These are phyloP conservation scores for Fagopyrum homotropicum DNA, from an alignment of 148 eudicot genomes.

Conservation along the genomic window DNA sequence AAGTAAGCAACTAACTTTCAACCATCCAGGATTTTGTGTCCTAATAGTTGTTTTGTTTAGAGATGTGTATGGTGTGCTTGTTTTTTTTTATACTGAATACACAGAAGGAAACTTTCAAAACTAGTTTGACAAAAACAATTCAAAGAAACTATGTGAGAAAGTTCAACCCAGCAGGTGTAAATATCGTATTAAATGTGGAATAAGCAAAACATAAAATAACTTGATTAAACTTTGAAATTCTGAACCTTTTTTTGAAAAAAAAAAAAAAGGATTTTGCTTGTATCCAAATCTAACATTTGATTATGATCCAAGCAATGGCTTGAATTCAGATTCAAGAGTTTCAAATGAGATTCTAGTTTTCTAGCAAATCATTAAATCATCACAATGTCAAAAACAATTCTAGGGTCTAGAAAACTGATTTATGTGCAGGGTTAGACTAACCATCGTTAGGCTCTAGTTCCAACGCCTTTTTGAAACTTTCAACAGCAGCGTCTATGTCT, in stretches of 20 bases:
- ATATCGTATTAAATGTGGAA: not conserved
- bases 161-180: not conserved
- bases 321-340: not conserved
- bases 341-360: not conserved
- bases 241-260: not conserved
- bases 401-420: too few relatives aligned
- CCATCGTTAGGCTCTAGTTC: slow-evolving; percentile 88
- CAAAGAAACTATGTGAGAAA: not conserved
- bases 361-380: not conserved
- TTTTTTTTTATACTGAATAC: not conserved
- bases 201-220: not conserved
- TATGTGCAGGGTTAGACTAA: slow-evolving; percentile 15
- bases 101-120: not conserved
- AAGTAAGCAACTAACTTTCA: slow-evolving; percentile 1
- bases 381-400: not conserved
- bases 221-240: not conserved
- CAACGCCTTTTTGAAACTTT: slow-evolving; percentile 70
- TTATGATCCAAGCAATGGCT: not conserved
- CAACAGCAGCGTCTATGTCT: slow-evolving; percentile 80
- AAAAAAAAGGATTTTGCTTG: not conserved
- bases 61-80: not conserved
- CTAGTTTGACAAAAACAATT: not conserved
- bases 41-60: not conserved
- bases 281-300: not conserved
- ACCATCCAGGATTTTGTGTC: not conserved